phyloP scores from a whole-genome alignment of 176 grass and related monocot genomes.

The Oryza meridionalis region DNA sequence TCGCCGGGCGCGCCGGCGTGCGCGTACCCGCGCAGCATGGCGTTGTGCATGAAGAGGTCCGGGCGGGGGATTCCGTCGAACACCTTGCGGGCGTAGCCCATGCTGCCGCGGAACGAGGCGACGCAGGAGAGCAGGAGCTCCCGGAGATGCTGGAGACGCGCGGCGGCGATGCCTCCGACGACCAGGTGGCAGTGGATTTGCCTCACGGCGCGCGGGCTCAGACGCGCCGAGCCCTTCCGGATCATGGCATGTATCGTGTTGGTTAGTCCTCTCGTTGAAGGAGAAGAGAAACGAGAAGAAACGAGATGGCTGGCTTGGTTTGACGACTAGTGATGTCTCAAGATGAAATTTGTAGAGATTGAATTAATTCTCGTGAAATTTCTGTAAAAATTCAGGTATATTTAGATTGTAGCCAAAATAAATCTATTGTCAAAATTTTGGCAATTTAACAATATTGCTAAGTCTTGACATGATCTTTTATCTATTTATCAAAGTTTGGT shows the following conservation, averaged over 20 bases:
- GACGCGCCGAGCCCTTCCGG: constrained; percentile 22
- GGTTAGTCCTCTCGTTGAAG: not conserved
- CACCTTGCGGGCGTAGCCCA: constrained; percentile 51
- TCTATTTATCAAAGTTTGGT: too few species aligned
- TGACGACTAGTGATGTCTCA: too few species aligned
- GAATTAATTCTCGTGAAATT: too few species aligned
- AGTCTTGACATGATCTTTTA: too few species aligned
- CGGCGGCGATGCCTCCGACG: constrained; percentile 31
- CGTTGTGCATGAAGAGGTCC: constrained; percentile 61
- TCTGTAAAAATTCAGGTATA: too few species aligned
- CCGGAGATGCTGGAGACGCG: constrained; percentile 4
- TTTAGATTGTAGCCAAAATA: too few species aligned
- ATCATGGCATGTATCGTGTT: constrained; percentile 34
- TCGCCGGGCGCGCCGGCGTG: not conserved
- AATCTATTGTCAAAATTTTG: too few species aligned
- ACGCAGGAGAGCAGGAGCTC: constrained; percentile 39
- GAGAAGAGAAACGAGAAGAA: not conserved
- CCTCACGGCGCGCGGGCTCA: constrained; percentile 39
- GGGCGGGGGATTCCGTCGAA: constrained; percentile 50
- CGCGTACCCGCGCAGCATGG: constrained; percentile 42
- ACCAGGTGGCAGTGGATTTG: constrained; percentile 48
- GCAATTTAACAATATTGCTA: too few species aligned
- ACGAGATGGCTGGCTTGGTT: not conserved
- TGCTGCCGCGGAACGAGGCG: constrained; percentile 21
- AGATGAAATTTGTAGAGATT: too few species aligned